These are phyloP conservation scores for Hanseniaspora mollemarum DNA, from an alignment of 805 yeast genomes.

Conservation along the genomic window DNA sequence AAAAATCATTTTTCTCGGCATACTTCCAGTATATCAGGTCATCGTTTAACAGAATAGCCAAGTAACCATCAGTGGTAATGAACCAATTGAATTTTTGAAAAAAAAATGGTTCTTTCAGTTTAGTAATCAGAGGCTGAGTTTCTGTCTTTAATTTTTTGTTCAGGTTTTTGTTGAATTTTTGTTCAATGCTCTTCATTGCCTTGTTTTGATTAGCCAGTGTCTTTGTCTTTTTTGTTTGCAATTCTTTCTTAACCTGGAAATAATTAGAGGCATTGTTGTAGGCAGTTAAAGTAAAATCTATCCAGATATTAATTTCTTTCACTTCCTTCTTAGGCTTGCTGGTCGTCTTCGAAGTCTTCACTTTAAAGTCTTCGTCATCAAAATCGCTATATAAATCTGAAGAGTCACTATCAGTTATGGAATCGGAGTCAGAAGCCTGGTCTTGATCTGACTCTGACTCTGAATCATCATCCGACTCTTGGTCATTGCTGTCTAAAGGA, in stretches of 20 bases:
- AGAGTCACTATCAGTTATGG: conserved; percentile 30
- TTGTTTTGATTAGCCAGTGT: conserved; percentile 65
- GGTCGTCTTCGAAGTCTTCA: neutral
- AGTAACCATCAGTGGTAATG: conserved; percentile 75
- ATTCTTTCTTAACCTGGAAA: conserved; percentile 64
- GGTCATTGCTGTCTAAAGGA: conserved; percentile 36
- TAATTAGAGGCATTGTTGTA: conserved; percentile 80
- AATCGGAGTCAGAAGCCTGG: conserved; percentile 39
- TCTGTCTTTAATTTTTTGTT: conserved; percentile 45
- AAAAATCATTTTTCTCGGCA: conserved; percentile 58
- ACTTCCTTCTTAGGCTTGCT: conserved; percentile 11
- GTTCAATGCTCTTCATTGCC: conserved; percentile 76
- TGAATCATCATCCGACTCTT: conserved; percentile 27
- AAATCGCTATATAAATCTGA: conserved; percentile 26
- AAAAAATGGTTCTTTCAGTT: conserved; percentile 66
- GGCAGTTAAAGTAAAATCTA: conserved; percentile 62
- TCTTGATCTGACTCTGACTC: conserved; percentile 28
- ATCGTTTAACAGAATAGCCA: conserved; percentile 68
- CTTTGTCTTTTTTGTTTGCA: conserved; percentile 64
- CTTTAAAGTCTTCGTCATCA: conserved; percentile 22
- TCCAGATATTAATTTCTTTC: conserved; percentile 39
- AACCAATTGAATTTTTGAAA: conserved; percentile 95
- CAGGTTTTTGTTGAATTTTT: conserved; percentile 61
- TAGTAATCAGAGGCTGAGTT: conserved; percentile 43
- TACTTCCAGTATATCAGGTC: conserved; percentile 73